A percentile compares a stretch with the other conserved stretches of the same genome.
These are phyloP conservation scores for Fragaria nilgerrensis DNA, from an alignment of 306 rosid species.

Conservation along the genomic window DNA sequence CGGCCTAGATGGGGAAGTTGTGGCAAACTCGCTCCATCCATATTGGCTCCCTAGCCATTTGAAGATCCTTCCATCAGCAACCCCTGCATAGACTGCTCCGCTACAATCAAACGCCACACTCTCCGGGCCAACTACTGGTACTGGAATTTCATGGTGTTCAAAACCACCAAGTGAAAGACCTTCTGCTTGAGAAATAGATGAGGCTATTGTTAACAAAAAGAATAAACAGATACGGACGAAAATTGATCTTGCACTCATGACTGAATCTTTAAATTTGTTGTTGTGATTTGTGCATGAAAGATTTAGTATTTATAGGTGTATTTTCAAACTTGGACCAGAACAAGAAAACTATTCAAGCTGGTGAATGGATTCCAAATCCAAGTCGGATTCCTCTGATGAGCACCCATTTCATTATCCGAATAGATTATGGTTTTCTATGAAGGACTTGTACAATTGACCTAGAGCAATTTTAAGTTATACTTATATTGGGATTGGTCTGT, in stretches of 20 bases:
- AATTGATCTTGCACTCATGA: too few relatives aligned
- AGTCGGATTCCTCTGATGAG: too few relatives aligned
- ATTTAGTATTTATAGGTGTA: neutral
- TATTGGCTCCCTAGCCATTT: neutral
- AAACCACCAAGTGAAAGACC: neutral
- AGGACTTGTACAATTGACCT: too few relatives aligned
- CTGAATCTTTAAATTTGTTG: neutral
- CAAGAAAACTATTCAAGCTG: neutral
- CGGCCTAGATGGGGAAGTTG: constrained; percentile 23
- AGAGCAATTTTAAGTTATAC: too few relatives aligned
- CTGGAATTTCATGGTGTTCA: neutral
- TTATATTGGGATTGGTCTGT: too few relatives aligned
- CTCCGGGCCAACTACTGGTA: neutral
- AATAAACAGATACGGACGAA: too few relatives aligned
- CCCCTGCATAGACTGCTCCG: neutral
- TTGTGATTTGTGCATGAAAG: neutral
- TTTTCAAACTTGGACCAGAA: neutral
- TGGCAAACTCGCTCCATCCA: neutral
- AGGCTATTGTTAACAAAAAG: neutral
- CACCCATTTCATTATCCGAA: too few relatives aligned
- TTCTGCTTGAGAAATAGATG: neutral
- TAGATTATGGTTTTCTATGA: too few relatives aligned
- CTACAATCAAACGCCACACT: neutral
- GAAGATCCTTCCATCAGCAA: neutral
- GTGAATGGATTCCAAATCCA: neutral